Evolutionary conservation across 2,329 filamentous ascomycete species (phyloP).

Genomic region (Fonsecaea erecta): DNA sequence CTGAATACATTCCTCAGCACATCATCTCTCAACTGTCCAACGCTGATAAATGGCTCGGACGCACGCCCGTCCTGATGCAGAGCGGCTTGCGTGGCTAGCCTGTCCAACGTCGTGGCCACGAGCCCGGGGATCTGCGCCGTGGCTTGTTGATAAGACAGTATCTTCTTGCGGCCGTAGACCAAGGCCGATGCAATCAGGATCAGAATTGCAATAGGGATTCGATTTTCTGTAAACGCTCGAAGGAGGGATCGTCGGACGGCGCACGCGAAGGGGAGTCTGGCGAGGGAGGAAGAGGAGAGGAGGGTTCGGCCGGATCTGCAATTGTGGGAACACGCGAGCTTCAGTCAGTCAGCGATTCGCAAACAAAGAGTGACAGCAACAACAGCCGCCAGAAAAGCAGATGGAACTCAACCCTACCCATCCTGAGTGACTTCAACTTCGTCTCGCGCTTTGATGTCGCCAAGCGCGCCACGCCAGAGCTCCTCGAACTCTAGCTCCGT

Average conservation of each 20-base stretch:
- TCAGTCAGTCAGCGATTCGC: constrained; percentile 38
- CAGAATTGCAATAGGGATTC: constrained; percentile 56
- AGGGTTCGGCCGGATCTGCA: constrained; percentile 62
- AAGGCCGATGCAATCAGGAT: constrained; percentile 52
- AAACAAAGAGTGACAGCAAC: constrained; percentile 32
- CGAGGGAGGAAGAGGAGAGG: constrained; percentile 86
- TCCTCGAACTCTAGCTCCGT: constrained; percentile 89
- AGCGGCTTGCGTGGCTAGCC: constrained; percentile 81
- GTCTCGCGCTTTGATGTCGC: constrained; percentile 59
- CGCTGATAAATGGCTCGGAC: constrained; percentile 78
- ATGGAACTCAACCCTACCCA: constrained; percentile 57
- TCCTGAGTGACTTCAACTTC: constrained; percentile 62
- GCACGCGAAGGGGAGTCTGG: constrained; percentile 82
- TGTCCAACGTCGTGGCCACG: constrained; percentile 81
- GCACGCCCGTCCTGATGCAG: constrained; percentile 69
- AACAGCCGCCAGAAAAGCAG: constrained; percentile 32
- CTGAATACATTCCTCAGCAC: constrained; percentile 82
- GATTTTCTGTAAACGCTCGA: constrained; percentile 56
- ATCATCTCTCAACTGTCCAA: constrained; percentile 89
- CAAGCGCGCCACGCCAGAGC: constrained; percentile 62
- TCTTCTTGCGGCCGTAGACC: constrained; percentile 68
- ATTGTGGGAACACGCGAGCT: constrained; percentile 23
- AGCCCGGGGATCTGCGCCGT: constrained; percentile 77
- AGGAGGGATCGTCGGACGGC: constrained; percentile 53
- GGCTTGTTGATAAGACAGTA: constrained; percentile 67